Percentiles rank a stretch among this genome's conserved stretches.
Conservation (phyloP, 2,329 filamentous ascomycete genomes). For the Talaromyces islandicus region DNA sequence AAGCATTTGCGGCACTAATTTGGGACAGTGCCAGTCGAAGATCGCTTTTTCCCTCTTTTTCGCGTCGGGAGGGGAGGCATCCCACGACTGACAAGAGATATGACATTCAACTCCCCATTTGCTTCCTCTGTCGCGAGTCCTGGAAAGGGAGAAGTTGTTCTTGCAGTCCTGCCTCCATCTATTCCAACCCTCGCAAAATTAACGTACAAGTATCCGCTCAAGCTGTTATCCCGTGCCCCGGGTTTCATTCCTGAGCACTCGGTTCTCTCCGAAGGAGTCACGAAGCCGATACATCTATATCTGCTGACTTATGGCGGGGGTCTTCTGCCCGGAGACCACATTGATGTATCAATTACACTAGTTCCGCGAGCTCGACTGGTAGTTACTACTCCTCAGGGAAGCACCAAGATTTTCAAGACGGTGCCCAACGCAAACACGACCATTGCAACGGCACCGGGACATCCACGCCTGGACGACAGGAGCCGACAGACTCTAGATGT, state of each 20-base stretch:
- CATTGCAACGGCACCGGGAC: neutral
- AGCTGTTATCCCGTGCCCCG: constrained; percentile 77
- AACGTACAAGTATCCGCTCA: constrained; percentile 89
- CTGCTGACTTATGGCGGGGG: constrained; percentile 92
- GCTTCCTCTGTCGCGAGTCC: constrained; percentile 65
- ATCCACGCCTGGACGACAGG: constrained; percentile 20
- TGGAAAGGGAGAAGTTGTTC: constrained; percentile 72
- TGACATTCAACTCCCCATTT: constrained; percentile 61
- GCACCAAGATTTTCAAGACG: constrained; percentile 94
- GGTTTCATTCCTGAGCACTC: constrained; percentile 50
- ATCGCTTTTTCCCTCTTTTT: neutral
- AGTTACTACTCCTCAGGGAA: constrained; percentile 61
- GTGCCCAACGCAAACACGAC: neutral
- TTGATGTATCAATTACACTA: constrained; percentile 66
- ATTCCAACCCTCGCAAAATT: constrained; percentile 67
- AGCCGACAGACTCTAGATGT: constrained; percentile 48
- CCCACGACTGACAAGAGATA: constrained; percentile 8
- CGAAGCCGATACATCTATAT: constrained; percentile 69
- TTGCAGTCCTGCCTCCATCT: constrained; percentile 64
- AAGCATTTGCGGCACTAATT: neutral
- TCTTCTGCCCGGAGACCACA: constrained; percentile 78
- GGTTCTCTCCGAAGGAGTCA: constrained; percentile 24
- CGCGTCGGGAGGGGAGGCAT: neutral
- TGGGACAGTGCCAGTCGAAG: neutral
- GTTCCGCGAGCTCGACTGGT: constrained; percentile 59